phyloP scores from a whole-genome alignment of 768 basidiomycete genomes.

The Artomyces pyxidatus region DNA sequence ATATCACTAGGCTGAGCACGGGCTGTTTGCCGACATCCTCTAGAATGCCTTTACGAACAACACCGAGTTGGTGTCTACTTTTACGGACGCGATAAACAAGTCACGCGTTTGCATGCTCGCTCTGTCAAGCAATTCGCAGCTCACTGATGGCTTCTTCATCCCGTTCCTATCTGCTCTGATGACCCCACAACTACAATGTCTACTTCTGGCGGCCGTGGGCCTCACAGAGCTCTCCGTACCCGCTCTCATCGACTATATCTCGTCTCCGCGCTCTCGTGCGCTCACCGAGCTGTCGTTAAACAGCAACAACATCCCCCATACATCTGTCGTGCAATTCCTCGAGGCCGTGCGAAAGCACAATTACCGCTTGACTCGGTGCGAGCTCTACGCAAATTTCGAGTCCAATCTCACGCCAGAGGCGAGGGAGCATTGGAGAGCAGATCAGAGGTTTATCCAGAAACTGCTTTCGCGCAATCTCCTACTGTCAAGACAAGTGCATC shows the following conservation, averaged over 20 bases:
- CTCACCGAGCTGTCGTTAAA: conserved; percentile 45
- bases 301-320: conserved; percentile 44
- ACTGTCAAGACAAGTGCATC: conserved; percentile 30
- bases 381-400: conserved; percentile 39
- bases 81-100: conserved; percentile 44
- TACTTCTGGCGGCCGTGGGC: conserved; percentile 42
- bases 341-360: conserved; percentile 38
- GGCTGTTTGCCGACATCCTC: background rate
- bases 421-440: conserved; percentile 31
- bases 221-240: conserved; percentile 25
- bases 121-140: conserved; percentile 38
- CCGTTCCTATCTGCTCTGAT: conserved; percentile 42
- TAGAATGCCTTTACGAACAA: conserved; percentile 36
- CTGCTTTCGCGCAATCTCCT: conserved; percentile 37
- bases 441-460: conserved; percentile 24
- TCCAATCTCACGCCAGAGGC: background rate
- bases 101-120: conserved; percentile 45
- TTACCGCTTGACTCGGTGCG: conserved; percentile 39
- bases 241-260: conserved; percentile 39
- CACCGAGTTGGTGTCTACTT: conserved; percentile 26
- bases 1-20: background rate
- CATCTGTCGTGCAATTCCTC: conserved; percentile 37
- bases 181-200: conserved; percentile 40
- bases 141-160: conserved; percentile 44
- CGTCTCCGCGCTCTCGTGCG: conserved; percentile 38